Evolutionary conservation across 2,329 filamentous ascomycete genomes (phyloP).

Genomic region (Orbilia brochopaga): DNA sequence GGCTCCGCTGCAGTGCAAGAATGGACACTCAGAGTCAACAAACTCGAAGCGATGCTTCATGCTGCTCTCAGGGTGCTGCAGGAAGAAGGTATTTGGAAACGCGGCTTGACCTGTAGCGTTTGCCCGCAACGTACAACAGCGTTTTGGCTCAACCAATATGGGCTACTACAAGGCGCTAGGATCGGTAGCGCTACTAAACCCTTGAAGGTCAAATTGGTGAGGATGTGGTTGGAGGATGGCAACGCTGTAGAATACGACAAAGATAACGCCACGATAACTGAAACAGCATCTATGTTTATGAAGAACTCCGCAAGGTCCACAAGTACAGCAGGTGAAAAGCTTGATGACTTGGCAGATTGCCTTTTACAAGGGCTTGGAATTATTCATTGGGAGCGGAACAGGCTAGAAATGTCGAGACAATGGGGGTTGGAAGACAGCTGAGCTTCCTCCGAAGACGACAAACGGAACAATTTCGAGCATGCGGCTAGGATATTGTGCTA

Average conservation of each 20-base stretch:
- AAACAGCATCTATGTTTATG: slow-evolving; percentile 53
- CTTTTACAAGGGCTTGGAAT: slow-evolving; percentile 78
- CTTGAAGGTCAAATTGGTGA: slow-evolving; percentile 69
- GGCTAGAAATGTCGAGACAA: slow-evolving; percentile 55
- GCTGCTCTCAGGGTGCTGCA: slow-evolving; percentile 68
- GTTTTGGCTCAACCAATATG: slow-evolving; percentile 31
- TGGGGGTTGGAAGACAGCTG: not conserved
- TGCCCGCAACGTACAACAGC: slow-evolving; percentile 37
- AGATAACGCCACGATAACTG: slow-evolving; percentile 9
- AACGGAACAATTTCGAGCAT: not conserved
- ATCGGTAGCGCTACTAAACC: slow-evolving; percentile 19
- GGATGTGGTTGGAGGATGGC: slow-evolving; percentile 61
- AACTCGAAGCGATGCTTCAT: slow-evolving; percentile 81
- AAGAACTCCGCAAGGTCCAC: slow-evolving; percentile 27
- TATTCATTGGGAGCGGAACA: slow-evolving; percentile 75
- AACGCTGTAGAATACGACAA: slow-evolving; percentile 50
- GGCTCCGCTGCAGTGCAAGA: slow-evolving; percentile 72
- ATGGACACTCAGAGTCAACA: slow-evolving; percentile 83
- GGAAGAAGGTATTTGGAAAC: slow-evolving; percentile 59
- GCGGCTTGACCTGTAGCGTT: slow-evolving; percentile 54
- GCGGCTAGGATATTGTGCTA: not conserved
- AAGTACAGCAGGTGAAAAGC: slow-evolving; percentile 61
- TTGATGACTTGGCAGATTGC: slow-evolving; percentile 83
- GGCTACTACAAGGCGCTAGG: slow-evolving; percentile 4
- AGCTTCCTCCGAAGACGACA: not conserved